phyloP scores from a whole-genome alignment of 345 rosid species.

The Syzygium grande region DNA sequence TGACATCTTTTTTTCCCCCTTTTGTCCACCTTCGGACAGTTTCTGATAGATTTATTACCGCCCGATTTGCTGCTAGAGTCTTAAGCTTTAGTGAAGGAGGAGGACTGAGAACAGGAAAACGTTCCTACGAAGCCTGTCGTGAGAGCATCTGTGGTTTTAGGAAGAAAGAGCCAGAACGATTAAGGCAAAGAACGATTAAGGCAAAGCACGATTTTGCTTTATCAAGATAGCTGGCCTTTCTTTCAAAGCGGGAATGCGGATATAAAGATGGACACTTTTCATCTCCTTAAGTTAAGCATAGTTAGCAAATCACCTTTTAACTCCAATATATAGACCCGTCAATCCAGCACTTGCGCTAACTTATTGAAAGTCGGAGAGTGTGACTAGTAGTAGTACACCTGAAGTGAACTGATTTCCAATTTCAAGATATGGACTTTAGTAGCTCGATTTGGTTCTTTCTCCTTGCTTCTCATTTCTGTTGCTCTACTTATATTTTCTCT shows the following conservation, averaged over 20 bases:
- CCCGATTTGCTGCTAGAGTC: too few species aligned
- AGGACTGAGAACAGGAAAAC: too few species aligned
- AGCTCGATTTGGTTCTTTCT: not conserved
- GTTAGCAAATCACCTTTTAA: too few species aligned
- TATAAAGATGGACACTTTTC: not conserved
- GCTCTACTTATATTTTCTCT: not conserved
- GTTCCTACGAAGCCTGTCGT: too few species aligned
- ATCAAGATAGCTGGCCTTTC: not conserved
- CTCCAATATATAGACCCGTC: too few species aligned
- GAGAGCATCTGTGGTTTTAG: not conserved
- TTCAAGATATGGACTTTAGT: not conserved
- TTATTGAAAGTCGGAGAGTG: not conserved
- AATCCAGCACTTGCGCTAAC: not conserved
- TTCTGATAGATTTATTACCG: too few species aligned
- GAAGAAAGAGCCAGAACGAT: not conserved
- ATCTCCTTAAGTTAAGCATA: too few species aligned
- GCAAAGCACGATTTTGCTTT: not conserved
- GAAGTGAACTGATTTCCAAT: not conserved
- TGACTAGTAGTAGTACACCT: not conserved
- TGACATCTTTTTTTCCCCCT: conserved; percentile 5
- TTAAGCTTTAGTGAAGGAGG: too few species aligned
- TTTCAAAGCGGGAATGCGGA: not conserved
- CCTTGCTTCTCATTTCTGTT: not conserved
- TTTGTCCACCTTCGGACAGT: too few species aligned
- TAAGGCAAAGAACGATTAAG: not conserved